These are phyloP conservation scores for Glycine tomentella DNA, from an alignment of 306 rosid genomes.

Conservation along the genomic window DNA sequence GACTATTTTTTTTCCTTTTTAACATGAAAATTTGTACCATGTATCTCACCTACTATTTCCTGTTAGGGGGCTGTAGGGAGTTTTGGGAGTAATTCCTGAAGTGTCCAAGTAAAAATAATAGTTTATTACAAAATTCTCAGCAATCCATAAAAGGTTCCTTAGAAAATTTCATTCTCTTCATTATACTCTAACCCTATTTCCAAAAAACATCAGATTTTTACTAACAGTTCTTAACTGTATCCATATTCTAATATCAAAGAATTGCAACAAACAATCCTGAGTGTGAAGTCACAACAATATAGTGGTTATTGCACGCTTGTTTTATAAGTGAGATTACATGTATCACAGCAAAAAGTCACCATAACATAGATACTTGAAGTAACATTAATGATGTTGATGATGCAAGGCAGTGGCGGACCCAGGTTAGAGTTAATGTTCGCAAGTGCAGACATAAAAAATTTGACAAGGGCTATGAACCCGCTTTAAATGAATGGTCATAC, in stretches of 20 bases:
- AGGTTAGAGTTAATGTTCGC: no score
- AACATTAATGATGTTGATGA: conserved; percentile 37
- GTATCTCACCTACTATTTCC: background rate
- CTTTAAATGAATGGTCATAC: no score
- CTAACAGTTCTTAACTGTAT: background rate
- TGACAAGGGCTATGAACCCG: no score
- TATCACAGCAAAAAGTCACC: background rate
- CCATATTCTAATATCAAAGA: conserved; percentile 14
- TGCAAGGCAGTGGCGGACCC: no score
- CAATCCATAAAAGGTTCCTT: background rate
- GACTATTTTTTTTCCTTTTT: background rate
- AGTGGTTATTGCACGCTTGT: no score
- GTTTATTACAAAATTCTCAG: background rate
- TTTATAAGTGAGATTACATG: no score
- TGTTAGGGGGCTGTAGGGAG: background rate
- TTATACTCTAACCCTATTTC: background rate
- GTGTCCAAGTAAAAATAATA: background rate
- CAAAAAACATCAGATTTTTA: background rate
- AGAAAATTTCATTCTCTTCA: background rate
- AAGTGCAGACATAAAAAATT: no score
- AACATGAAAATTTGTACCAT: background rate
- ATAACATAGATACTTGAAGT: conserved; percentile 23
- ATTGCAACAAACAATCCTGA: background rate
- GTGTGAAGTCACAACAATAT: background rate
- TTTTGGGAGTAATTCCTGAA: conserved; percentile 21